phyloP scores from a whole-genome alignment of 306 rosid genomes.

The Lathyrus tuberosus region DNA sequence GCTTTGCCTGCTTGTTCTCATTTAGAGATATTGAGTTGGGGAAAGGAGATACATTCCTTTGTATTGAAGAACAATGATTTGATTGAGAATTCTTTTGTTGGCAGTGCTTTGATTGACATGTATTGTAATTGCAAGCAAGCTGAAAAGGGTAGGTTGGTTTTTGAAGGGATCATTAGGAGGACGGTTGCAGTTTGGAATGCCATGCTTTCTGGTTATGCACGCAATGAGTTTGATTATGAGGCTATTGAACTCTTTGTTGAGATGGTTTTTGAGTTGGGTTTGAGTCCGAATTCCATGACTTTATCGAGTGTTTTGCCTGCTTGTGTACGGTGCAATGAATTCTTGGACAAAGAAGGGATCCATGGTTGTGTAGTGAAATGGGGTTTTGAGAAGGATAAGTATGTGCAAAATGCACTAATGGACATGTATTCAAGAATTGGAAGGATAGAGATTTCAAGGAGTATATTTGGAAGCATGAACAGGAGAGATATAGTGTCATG shows the following conservation, averaged over 20 bases:
- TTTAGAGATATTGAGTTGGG: conserved; percentile 63
- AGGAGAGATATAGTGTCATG: conserved; percentile 73
- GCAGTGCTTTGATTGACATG: conserved; percentile 86
- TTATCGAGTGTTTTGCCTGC: conserved; percentile 78
- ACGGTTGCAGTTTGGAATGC: conserved; percentile 75
- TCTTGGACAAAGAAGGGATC: conserved; percentile 59
- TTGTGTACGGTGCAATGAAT: conserved; percentile 52
- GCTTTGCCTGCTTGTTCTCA: conserved; percentile 86
- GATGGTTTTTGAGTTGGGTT: conserved; percentile 51
- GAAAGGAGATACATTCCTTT: conserved; percentile 73
- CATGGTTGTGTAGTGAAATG: conserved; percentile 68
- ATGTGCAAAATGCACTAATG: conserved; percentile 80
- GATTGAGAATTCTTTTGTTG: conserved; percentile 67
- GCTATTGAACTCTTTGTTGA: conserved; percentile 68
- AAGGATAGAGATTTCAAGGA: conserved; percentile 51
- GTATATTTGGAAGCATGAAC: conserved; percentile 60
- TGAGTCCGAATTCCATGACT: conserved; percentile 65
- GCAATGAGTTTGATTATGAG: conserved; percentile 62
- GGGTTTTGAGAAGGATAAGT: conserved; percentile 65
- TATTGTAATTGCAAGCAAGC: conserved; percentile 72
- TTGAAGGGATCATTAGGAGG: conserved; percentile 49
- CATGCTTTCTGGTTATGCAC: conserved; percentile 73
- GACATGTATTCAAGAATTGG: conserved; percentile 84
- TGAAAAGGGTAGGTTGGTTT: conserved; percentile 61
- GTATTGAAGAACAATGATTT: conserved; percentile 54